A percentile compares a stretch with the other conserved stretches of the same genome.
Conservation (phyloP, 1,284 basidiomycete species). For the Termitomyces sp. region DNA sequence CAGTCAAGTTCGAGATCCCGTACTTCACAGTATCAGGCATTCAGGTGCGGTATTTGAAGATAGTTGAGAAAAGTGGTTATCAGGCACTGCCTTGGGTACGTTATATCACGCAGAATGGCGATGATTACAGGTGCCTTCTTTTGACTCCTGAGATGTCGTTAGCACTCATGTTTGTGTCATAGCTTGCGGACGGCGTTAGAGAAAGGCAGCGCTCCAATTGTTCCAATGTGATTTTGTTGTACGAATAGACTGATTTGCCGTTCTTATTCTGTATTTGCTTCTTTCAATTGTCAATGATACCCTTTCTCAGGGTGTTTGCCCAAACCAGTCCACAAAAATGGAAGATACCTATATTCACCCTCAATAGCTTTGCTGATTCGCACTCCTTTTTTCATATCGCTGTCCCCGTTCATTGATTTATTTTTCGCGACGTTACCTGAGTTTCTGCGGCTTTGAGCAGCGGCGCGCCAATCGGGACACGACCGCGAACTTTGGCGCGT, state of each 20-base stretch:
- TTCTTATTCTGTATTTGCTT: not conserved
- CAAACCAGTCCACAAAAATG: not conserved
- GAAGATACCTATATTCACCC: not conserved
- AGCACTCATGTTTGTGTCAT: conserved; percentile 2
- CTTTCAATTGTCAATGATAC: too few species aligned
- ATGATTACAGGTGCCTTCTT: conserved; percentile 78
- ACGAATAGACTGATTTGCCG: not conserved
- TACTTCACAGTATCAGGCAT: conserved; percentile 98
- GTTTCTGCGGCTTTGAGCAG: too few species aligned
- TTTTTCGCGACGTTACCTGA: too few species aligned
- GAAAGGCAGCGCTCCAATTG: conserved; percentile 68
- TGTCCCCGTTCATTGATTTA: too few species aligned
- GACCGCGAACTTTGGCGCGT: not conserved
- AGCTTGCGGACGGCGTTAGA: conserved; percentile 74
- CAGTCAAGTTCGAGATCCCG: conserved; percentile 96
- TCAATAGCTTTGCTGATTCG: too few species aligned
- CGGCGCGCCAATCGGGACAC: too few species aligned
- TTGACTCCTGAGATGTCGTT: not conserved
- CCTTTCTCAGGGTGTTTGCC: not conserved
- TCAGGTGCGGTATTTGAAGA: conserved; percentile 91
- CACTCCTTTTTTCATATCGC: too few species aligned
- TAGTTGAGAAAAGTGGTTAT: conserved; percentile 97
- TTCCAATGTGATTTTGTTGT: conserved; percentile 26
- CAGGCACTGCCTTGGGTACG: conserved; percentile 90
- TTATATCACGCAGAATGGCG: conserved; percentile 94